These are phyloP conservation scores for Neurospora sp. DNA, from an alignment of 2,329 filamentous ascomycete species.

Conservation along the genomic window DNA sequence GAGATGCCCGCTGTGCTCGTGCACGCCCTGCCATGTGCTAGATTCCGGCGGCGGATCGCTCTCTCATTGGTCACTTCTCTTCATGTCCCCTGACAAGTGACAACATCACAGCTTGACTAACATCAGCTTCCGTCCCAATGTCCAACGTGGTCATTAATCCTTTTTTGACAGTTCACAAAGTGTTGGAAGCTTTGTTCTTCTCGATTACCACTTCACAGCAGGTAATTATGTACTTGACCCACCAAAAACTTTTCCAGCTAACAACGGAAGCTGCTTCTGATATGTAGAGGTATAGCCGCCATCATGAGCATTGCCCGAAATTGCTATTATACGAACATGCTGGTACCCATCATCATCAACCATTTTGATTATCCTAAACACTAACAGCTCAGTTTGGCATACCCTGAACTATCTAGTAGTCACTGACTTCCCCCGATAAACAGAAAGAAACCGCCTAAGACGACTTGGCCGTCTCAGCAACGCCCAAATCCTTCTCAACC, in stretches of 20 bases:
- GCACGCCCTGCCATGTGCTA: neutral
- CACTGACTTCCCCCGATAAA: neutral
- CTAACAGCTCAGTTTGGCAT: neutral
- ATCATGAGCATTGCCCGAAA: neutral
- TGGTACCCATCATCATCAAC: neutral
- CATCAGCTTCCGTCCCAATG: too few relatives aligned
- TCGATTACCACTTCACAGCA: neutral
- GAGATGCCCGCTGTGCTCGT: neutral
- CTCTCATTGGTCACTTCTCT: neutral
- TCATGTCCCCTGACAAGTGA: neutral
- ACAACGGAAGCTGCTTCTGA: neutral
- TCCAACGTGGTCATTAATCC: too few relatives aligned
- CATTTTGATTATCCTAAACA: neutral
- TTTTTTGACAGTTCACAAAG: neutral
- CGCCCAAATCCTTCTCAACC: constrained; percentile 72
- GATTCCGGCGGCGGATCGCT: neutral
- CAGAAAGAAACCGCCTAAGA: neutral
- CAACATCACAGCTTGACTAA: neutral
- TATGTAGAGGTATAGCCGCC: neutral
- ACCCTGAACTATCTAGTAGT: neutral
- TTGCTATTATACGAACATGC: neutral
- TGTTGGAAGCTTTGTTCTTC: neutral
- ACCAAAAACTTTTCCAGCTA: neutral
- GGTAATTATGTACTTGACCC: neutral
- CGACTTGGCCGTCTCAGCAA: constrained; percentile 16